Evolutionary conservation across 2,329 filamentous ascomycete species (phyloP), one percentile per base, ranked within the genome.

Genomic region (Trichoderma semiorbis): DNA sequence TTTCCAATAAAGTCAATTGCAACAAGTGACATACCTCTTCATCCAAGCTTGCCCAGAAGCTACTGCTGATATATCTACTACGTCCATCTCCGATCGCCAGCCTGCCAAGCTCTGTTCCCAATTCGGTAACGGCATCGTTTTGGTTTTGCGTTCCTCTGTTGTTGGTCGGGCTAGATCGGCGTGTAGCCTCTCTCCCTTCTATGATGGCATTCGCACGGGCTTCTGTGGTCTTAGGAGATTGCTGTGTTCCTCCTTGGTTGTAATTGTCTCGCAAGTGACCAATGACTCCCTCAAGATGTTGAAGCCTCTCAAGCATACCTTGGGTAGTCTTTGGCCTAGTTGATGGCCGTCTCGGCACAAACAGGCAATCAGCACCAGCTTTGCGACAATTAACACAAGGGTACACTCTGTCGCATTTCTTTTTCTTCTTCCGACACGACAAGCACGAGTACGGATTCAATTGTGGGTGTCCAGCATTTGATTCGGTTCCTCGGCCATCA

Each of bases 381-480:
- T 50, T 47, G 61, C 36, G 61, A 50, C 62, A 65, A 34, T 53
- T 65, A 10, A 50, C 39, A 30, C 39, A 50, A 65, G 62, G 62
- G 39, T 64, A 50, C 24, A 64, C 26, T 64, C 61, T 64, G 26
- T 64, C 61, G 26, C 61, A 64, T 47, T 64, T 64, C 28, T 50
- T 64, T 26, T 64, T 64, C 61, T 50, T 64, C 26, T 30, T 64
- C 26, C 61, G 36, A 32, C 61, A 64, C 26, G 61, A 64, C 14
- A 64, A 39, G 36, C 61, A 64, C 14, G 61, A 64, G 61, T 64
- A 64, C 12, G 61, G 61, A n/a, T 47, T 64, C 61, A 64, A n/a
- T 30, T 47, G 36, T 64, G 61, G 36, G n/a, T 64, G 36, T 30
- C 39, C 61, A 30, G 36, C 24, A 30, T 10, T 2, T 50, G 24